A percentile compares a stretch with the other conserved stretches of the same genome.
Evolutionary conservation across 495 filamentous ascomycete genomes (phyloP).

Genomic region (Penicillium herquei): DNA sequence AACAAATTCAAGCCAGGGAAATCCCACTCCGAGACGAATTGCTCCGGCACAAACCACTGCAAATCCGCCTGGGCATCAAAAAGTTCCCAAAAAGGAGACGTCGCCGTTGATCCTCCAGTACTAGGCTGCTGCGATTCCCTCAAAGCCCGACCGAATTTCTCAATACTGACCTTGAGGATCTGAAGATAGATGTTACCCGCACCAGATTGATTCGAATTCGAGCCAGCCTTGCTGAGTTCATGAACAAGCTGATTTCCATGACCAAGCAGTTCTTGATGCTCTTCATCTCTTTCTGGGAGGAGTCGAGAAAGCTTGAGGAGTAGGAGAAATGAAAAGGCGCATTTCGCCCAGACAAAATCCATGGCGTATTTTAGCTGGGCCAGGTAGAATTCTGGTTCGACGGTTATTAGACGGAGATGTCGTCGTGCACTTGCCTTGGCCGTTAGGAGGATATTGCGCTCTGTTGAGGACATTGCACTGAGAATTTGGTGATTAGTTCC

Average conservation of each 20-base stretch:
- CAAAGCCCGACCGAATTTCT: slow-evolving; percentile 46
- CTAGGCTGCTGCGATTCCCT: slow-evolving; percentile 28
- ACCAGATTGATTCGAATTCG: slow-evolving; percentile 19
- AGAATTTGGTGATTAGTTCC: neutral
- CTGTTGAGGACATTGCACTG: slow-evolving; percentile 38
- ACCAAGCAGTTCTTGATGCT: slow-evolving; percentile 39
- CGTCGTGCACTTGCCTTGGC: slow-evolving; percentile 49
- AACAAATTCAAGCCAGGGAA: slow-evolving; percentile 53
- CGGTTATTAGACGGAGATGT: slow-evolving; percentile 47
- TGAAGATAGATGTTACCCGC: slow-evolving; percentile 45
- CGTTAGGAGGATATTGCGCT: slow-evolving; percentile 40
- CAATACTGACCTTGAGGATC: slow-evolving; percentile 43
- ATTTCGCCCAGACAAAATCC: slow-evolving; percentile 59
- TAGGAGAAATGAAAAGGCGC: slow-evolving; percentile 51
- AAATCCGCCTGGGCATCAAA: slow-evolving; percentile 49
- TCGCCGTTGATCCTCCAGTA: slow-evolving; percentile 15
- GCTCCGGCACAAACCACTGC: slow-evolving; percentile 50
- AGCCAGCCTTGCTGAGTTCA: slow-evolving; percentile 39
- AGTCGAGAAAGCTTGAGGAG: slow-evolving; percentile 51
- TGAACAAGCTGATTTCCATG: slow-evolving; percentile 43
- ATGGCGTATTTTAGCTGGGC: slow-evolving; percentile 50
- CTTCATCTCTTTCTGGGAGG: slow-evolving; percentile 39
- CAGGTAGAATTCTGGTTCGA: slow-evolving; percentile 43
- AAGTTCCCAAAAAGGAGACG: slow-evolving; percentile 38
- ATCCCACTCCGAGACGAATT: slow-evolving; percentile 55